Percentiles rank a stretch among this genome's conserved stretches.
Evolutionary conservation across 768 basidiomycete species (phyloP).

Genomic region (Paxillus involutus): DNA sequence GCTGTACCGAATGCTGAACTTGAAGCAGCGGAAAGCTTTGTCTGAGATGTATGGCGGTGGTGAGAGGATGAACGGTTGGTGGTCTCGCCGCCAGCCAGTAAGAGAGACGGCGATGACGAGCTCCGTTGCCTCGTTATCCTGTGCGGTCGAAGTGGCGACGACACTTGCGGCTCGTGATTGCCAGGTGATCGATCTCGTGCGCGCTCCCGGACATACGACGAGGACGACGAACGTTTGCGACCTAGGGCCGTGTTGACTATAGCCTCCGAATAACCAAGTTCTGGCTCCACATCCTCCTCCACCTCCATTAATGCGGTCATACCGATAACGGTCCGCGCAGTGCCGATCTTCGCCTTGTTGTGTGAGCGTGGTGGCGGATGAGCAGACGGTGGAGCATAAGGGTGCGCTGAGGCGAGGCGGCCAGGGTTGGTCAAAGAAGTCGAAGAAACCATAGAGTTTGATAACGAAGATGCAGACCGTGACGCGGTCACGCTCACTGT

Average conservation of each 20-base stretch:
- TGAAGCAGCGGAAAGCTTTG: slow-evolving; percentile 6
- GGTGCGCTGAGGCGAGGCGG: neutral
- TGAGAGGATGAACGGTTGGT: slow-evolving; percentile 2
- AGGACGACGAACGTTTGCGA: slow-evolving; percentile 18
- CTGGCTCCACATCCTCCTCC: slow-evolving; percentile 43
- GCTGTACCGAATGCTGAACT: slow-evolving; percentile 7
- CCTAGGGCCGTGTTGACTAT: neutral
- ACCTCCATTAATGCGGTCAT: slow-evolving; percentile 56
- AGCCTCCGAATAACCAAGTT: slow-evolving; percentile 4
- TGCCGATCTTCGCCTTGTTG: slow-evolving; percentile 30
- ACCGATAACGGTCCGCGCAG: slow-evolving; percentile 46
- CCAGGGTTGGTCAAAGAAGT: neutral
- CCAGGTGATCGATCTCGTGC: neutral
- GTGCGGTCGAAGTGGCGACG: slow-evolving; percentile 22
- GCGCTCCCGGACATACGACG: slow-evolving; percentile 11
- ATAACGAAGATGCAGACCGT: slow-evolving; percentile 21
- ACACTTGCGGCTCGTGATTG: slow-evolving; percentile 19
- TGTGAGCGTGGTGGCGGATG: slow-evolving; percentile 21
- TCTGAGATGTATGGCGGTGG: neutral
- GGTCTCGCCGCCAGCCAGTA: slow-evolving; percentile 5
- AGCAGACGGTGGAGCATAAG: slow-evolving; percentile 3
- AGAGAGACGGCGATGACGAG: slow-evolving; percentile 28
- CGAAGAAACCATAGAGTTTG: slow-evolving; percentile 5
- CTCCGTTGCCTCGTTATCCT: slow-evolving; percentile 30
- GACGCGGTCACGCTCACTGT: slow-evolving; percentile 13